Conservation (phyloP, 768 basidiomycete genomes). For the Rubroboletus satanas region DNA sequence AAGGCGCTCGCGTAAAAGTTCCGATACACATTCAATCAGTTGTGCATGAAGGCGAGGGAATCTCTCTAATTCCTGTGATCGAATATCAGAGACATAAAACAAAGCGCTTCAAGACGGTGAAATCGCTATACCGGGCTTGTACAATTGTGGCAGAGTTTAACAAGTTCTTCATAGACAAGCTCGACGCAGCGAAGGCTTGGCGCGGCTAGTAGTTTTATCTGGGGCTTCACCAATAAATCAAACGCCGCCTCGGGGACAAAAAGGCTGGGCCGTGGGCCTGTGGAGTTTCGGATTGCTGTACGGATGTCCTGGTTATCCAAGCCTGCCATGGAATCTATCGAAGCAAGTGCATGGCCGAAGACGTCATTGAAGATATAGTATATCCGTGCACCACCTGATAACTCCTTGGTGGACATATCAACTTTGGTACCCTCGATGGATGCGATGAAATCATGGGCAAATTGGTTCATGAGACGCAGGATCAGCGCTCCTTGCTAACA, state of each 20-base stretch:
- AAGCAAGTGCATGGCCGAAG: conserved; percentile 87
- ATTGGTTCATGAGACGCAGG: conserved; percentile 96
- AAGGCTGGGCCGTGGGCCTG: conserved; percentile 91
- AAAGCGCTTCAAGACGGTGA: background rate
- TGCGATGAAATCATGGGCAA: conserved; percentile 93
- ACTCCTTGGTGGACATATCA: conserved; percentile 96
- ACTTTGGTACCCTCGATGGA: conserved; percentile 97
- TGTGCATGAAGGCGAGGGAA: conserved; percentile 93
- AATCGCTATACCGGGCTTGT: conserved; percentile 69
- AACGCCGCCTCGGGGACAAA: conserved; percentile 98
- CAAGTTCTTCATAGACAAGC: conserved; percentile 96
- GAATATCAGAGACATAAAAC: conserved; percentile 12
- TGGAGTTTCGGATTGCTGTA: conserved; percentile 97
- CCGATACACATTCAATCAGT: conserved; percentile 94
- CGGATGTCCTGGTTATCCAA: conserved; percentile 93
- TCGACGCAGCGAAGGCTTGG: conserved; percentile 96
- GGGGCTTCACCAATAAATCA: conserved; percentile 94
- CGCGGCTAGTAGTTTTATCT: conserved; percentile 93
- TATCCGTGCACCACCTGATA: conserved; percentile 95
- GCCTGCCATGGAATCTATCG: conserved; percentile 87
- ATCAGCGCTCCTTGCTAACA: conserved; percentile 79
- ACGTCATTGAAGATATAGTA: conserved; percentile 99
- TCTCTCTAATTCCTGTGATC: conserved; percentile 80
- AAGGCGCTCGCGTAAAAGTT: conserved; percentile 88
- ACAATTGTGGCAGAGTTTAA: conserved; percentile 99